Base-by-base conservation (phyloP, 495 filamentous ascomycete species). In the Copromyces sp. region DNA sequence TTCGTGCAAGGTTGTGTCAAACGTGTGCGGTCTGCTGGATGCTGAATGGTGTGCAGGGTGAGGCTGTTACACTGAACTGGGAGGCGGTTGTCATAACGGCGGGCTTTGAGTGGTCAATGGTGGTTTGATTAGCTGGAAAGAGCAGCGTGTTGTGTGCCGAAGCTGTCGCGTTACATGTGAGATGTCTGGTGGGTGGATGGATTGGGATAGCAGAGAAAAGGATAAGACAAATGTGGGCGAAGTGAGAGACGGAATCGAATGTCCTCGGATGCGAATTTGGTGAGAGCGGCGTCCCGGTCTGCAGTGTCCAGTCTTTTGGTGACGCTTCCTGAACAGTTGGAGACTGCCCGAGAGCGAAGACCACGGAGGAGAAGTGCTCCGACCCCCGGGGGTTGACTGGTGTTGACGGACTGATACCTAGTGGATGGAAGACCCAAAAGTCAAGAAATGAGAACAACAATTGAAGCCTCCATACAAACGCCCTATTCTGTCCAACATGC, bases 71-170 rank as follows among this genome's bases (percentile, higher is more conserved):
- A 65, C 53, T 35, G 53, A 65, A 65, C 11, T 71, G 69, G 73
- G 35, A 47, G 71, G 45, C 68, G 38, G 71, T 59, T 59, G 59
- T 68, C 76, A 76, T 73, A 69, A 75, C 72, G 76, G 69, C 68
- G 44, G 32, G 39, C 29, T 76, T 42, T 76, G 69, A 77, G 40
- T 78, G 77, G 74, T 75, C 77, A 77, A 74, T 75, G 53, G 53
- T 65, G 24, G 29, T 35, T 65, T 35, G 35, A 32, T 35, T 65
- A 65, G 53, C 29, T 65, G 53, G 53, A 65, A 35, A 65, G 29
- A 65, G 24, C 32, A 61, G 53, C 53, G 53, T 61, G 29, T 24
- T 35, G 7, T 65, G 53, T 65, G 53, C 53, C 53, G 29, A 65
- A 65, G 53, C 53, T 29, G 53, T 65, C 53, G 53, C 29, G 53